Conservation (phyloP, 805 yeast species). For the Cyberlindnera petersonii region DNA sequence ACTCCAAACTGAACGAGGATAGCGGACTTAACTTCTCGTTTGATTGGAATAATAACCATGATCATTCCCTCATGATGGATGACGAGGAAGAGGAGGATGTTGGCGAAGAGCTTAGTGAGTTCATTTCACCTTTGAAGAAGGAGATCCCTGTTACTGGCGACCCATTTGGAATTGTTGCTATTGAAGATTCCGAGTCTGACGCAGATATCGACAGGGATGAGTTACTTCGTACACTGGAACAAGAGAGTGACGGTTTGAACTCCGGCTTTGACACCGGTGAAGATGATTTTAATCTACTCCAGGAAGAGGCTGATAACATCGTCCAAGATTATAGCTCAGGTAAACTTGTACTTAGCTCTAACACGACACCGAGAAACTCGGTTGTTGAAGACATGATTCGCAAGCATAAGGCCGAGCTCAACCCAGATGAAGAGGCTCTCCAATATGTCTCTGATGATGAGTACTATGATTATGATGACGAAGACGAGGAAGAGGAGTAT, state of each 20-base stretch:
- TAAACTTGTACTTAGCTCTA: conserved; percentile 26
- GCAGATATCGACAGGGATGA: conserved; percentile 57
- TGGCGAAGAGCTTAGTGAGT: conserved; percentile 48
- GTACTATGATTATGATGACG: conserved; percentile 23
- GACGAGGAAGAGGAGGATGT: conserved; percentile 50
- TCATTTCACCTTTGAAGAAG: conserved; percentile 17
- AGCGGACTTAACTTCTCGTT: conserved; percentile 39
- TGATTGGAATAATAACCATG: conserved; percentile 37
- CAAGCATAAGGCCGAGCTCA: conserved; percentile 40
- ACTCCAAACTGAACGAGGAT: conserved; percentile 15
- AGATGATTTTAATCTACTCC: conserved; percentile 33
- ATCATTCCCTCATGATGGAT: conserved; percentile 29
- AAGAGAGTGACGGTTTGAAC: conserved; percentile 33
- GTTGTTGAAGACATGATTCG: conserved; percentile 33
- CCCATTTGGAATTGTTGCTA: conserved; percentile 23
- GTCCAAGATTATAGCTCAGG: conserved; percentile 36
- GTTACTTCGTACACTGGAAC: conserved; percentile 33
- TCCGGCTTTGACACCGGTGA: conserved; percentile 35
- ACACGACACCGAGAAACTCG: conserved; percentile 32
- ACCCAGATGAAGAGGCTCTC: conserved; percentile 35
- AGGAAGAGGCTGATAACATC: conserved; percentile 41
- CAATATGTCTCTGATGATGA: conserved; percentile 33
- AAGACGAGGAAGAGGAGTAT: conserved; percentile 23
- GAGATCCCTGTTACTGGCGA: conserved; percentile 20
- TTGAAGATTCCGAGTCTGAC: conserved; percentile 42